A percentile compares a stretch with the other conserved stretches of the same genome.
phyloP scores from a whole-genome alignment of 768 basidiomycete species.

The Serendipita sp. region DNA sequence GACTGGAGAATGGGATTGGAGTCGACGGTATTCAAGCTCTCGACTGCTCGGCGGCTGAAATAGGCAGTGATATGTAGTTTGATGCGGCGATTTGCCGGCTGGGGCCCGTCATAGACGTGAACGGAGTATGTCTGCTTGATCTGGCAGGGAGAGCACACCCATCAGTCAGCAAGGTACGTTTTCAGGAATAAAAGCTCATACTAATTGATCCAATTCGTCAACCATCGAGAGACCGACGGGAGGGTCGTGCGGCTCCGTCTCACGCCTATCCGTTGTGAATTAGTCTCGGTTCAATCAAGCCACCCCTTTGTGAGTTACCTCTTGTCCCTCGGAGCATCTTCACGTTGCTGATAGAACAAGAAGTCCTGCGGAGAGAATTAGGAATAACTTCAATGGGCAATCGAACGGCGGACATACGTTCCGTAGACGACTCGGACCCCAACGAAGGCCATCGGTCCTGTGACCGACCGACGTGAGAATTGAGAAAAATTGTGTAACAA shows the following conservation, averaged over 20 bases:
- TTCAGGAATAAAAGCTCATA: background rate
- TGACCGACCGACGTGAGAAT: background rate
- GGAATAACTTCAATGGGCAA: background rate
- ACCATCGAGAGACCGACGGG: background rate
- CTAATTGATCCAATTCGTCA: slow-evolving; percentile 3
- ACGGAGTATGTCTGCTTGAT: slow-evolving; percentile 6
- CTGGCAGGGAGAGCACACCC: background rate
- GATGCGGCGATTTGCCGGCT: background rate
- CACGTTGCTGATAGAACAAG: slow-evolving; percentile 5
- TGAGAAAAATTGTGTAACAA: background rate
- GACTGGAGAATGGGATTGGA: background rate
- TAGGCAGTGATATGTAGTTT: slow-evolving; percentile 5
- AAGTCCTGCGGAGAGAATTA: background rate
- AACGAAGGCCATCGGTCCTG: slow-evolving; percentile 3
- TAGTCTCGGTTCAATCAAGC: background rate
- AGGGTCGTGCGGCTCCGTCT: slow-evolving; percentile 3
- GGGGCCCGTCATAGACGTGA: background rate
- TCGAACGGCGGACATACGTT: slow-evolving; percentile 1
- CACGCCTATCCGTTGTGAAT: background rate
- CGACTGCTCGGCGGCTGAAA: background rate
- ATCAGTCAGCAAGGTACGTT: too few species aligned
- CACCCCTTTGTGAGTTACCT: background rate
- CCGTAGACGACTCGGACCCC: slow-evolving; percentile 1
- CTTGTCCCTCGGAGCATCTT: slow-evolving; percentile 4
- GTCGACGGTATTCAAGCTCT: background rate